These are phyloP conservation scores for Colletotrichum liaoningense DNA, from an alignment of 2,329 filamentous ascomycete species.

Conservation along the genomic window DNA sequence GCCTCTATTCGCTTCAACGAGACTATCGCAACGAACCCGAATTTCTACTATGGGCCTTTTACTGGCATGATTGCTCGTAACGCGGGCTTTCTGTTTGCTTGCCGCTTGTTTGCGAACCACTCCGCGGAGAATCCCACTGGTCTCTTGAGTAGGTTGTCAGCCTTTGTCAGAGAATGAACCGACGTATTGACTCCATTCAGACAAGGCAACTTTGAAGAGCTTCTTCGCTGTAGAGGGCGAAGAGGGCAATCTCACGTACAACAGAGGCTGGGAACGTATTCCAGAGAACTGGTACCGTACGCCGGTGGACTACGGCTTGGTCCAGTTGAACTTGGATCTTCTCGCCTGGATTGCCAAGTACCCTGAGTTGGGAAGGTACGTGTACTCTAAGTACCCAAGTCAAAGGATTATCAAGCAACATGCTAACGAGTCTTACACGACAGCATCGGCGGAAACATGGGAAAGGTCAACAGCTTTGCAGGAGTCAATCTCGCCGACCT, in stretches of 20 bases:
- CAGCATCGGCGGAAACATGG: constrained; percentile 64
- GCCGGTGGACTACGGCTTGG: constrained; percentile 58
- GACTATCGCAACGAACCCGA: constrained; percentile 60
- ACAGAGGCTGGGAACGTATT: constrained; percentile 61
- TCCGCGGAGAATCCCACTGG: constrained; percentile 51
- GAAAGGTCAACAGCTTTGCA: constrained; percentile 61
- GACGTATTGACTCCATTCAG: not conserved
- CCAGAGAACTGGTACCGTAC: constrained; percentile 62
- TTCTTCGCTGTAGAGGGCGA: constrained; percentile 59
- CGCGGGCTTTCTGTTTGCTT: constrained; percentile 58
- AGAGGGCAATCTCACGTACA: constrained; percentile 53
- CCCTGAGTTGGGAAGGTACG: constrained; percentile 48
- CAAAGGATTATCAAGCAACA: too few species aligned
- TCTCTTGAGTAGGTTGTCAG: constrained; percentile 31
- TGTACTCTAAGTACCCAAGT: too few species aligned
- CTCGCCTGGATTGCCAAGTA: constrained; percentile 50
- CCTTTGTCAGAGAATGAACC: too few species aligned
- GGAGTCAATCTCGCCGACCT: constrained; percentile 56
- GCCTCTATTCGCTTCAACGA: constrained; percentile 58
- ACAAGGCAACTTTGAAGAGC: constrained; percentile 53
- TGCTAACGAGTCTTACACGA: not conserved
- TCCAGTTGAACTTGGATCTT: constrained; percentile 54
- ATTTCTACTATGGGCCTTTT: constrained; percentile 66
- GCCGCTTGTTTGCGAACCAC: constrained; percentile 56
- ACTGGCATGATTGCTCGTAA: constrained; percentile 61